phyloP scores from a whole-genome alignment of 2,329 filamentous ascomycete species.

The Sporothrix sp. region DNA sequence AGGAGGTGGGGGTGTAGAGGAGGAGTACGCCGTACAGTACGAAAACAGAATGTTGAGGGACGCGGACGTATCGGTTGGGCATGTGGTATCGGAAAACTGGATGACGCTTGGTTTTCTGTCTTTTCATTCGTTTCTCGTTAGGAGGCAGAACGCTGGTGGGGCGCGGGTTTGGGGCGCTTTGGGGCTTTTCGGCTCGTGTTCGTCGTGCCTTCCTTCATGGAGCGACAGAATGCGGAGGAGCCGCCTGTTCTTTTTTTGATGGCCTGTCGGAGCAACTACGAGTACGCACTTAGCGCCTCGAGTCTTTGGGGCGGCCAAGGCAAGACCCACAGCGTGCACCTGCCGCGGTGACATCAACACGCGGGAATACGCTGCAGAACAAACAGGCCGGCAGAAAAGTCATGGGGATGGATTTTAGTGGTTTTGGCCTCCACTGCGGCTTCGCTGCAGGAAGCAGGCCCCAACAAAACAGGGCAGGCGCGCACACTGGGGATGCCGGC shows the following conservation, averaged over 20 bases:
- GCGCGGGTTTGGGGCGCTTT: background rate
- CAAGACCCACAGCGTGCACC: background rate
- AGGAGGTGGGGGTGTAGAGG: no score
- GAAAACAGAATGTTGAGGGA: slow-evolving; percentile 8
- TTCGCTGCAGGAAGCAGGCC: background rate
- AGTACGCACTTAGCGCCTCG: background rate
- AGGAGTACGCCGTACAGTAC: background rate
- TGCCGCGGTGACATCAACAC: slow-evolving; percentile 5
- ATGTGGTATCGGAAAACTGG: slow-evolving; percentile 3
- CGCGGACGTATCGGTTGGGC: background rate
- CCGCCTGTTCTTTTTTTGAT: background rate
- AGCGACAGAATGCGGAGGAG: slow-evolving; percentile 10
- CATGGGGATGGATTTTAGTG: slow-evolving; percentile 1
- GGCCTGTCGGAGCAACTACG: background rate
- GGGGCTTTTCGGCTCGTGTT: background rate
- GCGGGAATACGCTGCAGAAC: slow-evolving; percentile 1
- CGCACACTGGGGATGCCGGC: background rate
- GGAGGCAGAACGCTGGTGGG: background rate
- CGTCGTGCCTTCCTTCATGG: slow-evolving; percentile 5
- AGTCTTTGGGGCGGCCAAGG: background rate
- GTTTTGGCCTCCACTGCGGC: background rate
- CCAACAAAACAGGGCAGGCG: slow-evolving; percentile 3
- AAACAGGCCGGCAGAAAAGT: background rate
- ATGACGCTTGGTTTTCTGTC: background rate
- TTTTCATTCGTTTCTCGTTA: background rate